phyloP scores from a whole-genome alignment of 73 alveolate genomes.

The Effrenium voratum region DNA sequence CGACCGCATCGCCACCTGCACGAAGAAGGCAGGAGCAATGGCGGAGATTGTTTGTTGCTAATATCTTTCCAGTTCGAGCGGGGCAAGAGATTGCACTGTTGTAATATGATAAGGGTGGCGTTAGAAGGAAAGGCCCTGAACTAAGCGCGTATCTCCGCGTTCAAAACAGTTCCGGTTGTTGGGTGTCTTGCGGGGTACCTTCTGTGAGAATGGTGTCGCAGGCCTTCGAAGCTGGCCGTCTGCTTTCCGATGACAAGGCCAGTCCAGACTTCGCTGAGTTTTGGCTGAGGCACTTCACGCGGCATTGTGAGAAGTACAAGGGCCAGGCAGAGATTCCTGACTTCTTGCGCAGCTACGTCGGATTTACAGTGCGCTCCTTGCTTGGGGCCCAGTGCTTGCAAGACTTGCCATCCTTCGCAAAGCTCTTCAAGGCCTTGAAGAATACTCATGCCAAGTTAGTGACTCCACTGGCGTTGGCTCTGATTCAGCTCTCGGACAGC shows the following conservation, averaged over 20 bases:
- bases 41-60: neutral
- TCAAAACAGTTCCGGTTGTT: neutral
- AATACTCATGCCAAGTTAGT: neutral
- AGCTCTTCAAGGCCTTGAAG: neutral
- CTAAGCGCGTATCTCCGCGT: no score
- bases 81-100: no score
- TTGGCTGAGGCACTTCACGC: neutral
- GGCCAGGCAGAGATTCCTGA: neutral
- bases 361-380: neutral
- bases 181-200: neutral
- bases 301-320: neutral
- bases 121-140: no score
- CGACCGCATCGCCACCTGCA: neutral
- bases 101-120: no score
- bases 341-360: neutral
- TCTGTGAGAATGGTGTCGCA: no score
- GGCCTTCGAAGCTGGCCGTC: neutral
- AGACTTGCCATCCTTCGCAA: neutral
- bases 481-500: neutral
- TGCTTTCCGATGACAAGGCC: neutral
- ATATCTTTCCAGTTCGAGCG: no score
- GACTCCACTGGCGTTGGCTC: neutral
- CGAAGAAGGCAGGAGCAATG: neutral
- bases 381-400: neutral
- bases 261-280: neutral